Evolutionary conservation across 352 stramenopile genomes (phyloP).

Genomic region (Phytophthora sp.): DNA sequence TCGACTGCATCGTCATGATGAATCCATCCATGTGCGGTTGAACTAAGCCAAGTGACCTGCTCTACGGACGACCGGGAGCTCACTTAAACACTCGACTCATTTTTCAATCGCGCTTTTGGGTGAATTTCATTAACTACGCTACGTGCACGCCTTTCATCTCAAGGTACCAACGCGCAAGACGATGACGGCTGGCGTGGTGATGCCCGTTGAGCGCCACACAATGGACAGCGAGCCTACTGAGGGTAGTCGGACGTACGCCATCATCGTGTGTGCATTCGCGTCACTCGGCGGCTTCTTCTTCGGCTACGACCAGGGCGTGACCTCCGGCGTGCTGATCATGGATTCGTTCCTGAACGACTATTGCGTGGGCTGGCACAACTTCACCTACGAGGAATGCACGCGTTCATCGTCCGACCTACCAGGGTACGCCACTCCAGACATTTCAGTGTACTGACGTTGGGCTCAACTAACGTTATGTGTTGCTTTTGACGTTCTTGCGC

Average conservation of each 20-base stretch:
- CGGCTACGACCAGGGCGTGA: conserved; percentile 40
- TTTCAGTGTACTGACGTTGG: no score
- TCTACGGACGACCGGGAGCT: not conserved
- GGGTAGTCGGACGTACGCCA: conserved; percentile 32
- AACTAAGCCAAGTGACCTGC: not conserved
- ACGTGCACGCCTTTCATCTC: not conserved
- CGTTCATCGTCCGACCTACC: conserved; percentile 19
- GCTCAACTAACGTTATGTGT: no score
- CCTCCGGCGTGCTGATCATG: conserved; percentile 38
- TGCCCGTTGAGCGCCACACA: conserved; percentile 17
- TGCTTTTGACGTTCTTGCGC: no score
- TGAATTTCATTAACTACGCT: not conserved
- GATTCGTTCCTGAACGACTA: conserved; percentile 44
- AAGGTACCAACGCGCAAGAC: not conserved
- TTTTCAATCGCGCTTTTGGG: conserved; percentile 19
- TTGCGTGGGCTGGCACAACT: conserved; percentile 44
- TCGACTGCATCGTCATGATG: conserved; percentile 4
- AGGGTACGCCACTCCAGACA: no score
- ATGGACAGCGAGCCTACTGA: conserved; percentile 21
- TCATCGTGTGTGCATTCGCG: conserved; percentile 38
- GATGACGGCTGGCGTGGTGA: conserved; percentile 16
- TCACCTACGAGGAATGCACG: conserved; percentile 36
- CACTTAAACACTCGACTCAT: no score
- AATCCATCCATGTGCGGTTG: conserved; percentile 5
- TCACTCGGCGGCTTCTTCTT: conserved; percentile 43